A percentile compares a stretch with the other conserved stretches of the same genome.
phyloP scores from a whole-genome alignment of 768 basidiomycete genomes.

The Russula abietina region DNA sequence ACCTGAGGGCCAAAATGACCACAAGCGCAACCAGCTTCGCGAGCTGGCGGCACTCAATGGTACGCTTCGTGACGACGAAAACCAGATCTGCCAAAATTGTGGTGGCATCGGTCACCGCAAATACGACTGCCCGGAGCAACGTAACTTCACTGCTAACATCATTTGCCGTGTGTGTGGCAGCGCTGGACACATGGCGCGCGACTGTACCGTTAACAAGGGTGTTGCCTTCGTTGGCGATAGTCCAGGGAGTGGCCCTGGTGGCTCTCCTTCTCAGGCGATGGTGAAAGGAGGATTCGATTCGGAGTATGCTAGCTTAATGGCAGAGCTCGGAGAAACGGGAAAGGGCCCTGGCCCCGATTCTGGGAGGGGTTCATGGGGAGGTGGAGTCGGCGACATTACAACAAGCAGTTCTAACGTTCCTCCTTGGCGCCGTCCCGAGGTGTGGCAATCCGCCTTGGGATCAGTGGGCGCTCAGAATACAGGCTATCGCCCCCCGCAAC shows the following conservation, averaged over 20 bases:
- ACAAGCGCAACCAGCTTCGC: slow-evolving; percentile 97
- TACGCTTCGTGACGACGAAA: slow-evolving; percentile 98
- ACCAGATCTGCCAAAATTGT: slow-evolving; percentile 98
- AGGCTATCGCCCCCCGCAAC: slow-evolving; percentile 63
- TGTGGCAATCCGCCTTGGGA: slow-evolving; percentile 55
- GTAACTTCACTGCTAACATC: slow-evolving; percentile 98
- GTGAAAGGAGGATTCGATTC: slow-evolving; percentile 86
- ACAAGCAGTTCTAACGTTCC: slow-evolving; percentile 71
- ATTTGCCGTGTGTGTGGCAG: slow-evolving; percentile 98
- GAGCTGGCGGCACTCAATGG: slow-evolving; percentile 97
- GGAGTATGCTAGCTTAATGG: slow-evolving; percentile 96
- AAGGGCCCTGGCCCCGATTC: slow-evolving; percentile 50
- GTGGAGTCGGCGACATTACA: slow-evolving; percentile 48
- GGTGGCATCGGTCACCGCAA: slow-evolving; percentile 93
- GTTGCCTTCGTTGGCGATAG: slow-evolving; percentile 4
- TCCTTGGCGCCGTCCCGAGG: slow-evolving; percentile 87
- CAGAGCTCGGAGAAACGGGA: slow-evolving; percentile 86
- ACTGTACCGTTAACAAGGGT: slow-evolving; percentile 91
- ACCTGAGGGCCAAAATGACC: slow-evolving; percentile 98
- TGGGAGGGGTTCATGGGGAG: slow-evolving; percentile 54
- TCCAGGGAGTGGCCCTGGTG: slow-evolving; percentile 53
- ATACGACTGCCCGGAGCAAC: slow-evolving; percentile 98
- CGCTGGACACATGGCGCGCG: slow-evolving; percentile 98
- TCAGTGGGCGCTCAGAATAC: slow-evolving; percentile 39
- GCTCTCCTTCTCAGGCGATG: slow-evolving; percentile 40